Percentiles rank a stretch among this genome's conserved stretches.
phyloP scores from a whole-genome alignment of 108 stramenopile genomes.

The Skeletonema marinoi region DNA sequence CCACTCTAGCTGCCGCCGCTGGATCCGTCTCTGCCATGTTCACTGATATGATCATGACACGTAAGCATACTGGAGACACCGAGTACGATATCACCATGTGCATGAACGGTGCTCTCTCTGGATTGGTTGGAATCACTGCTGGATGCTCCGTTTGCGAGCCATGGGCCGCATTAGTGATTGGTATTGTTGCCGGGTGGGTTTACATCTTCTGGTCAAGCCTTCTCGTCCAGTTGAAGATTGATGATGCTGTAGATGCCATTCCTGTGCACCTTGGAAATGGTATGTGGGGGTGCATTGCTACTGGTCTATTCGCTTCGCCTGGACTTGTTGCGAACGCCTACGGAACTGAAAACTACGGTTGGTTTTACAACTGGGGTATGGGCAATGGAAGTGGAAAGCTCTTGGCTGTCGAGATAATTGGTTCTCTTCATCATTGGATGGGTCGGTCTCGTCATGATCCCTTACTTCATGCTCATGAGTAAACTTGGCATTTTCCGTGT shows the following conservation, averaged over 20 bases:
- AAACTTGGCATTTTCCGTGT: constrained; percentile 69
- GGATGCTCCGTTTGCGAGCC: constrained; percentile 21
- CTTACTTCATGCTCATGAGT: constrained; percentile 74
- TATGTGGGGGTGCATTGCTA: constrained; percentile 85
- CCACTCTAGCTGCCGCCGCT: constrained; percentile 69
- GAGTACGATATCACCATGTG: constrained; percentile 80
- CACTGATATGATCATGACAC: constrained; percentile 65
- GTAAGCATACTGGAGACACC: constrained; percentile 56
- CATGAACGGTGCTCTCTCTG: constrained; percentile 82
- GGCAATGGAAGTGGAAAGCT: constrained; percentile 53
- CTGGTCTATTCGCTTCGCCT: constrained; percentile 84
- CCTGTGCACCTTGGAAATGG: constrained; percentile 91
- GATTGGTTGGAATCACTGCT: constrained; percentile 56
- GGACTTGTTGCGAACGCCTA: constrained; percentile 48
- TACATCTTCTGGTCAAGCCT: constrained; percentile 71
- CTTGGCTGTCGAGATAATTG: constrained; percentile 69
- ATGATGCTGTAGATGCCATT: constrained; percentile 73
- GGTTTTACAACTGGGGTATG: constrained; percentile 50
- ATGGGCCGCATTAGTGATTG: no score
- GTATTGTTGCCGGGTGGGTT: constrained; percentile 20
- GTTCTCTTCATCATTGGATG: constrained; percentile 83
- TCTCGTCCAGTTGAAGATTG: constrained; percentile 73
- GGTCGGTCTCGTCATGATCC: constrained; percentile 71
- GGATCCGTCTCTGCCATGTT: constrained; percentile 83
- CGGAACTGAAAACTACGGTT: constrained; percentile 61